Conservation (phyloP, 1,139 yeast species). For the Pichia sp. region DNA sequence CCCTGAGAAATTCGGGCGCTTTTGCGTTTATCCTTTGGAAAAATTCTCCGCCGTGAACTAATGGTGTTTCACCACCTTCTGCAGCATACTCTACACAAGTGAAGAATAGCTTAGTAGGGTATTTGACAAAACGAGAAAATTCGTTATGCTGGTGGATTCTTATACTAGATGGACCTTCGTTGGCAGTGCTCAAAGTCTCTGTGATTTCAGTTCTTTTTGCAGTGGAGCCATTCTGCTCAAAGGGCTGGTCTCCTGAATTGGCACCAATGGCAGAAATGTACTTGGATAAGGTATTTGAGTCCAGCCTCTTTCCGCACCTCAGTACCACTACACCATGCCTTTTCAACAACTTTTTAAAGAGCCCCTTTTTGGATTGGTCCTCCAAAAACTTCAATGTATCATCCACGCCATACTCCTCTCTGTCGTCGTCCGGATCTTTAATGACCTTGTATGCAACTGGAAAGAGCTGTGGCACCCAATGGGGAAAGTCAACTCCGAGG, state of each 20-base stretch:
- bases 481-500: background rate
- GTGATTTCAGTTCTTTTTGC: conserved; percentile 30
- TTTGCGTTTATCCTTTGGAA: conserved; percentile 22
- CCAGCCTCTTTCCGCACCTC: conserved; percentile 6
- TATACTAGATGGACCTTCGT: conserved; percentile 29
- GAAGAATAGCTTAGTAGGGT: conserved; percentile 31
- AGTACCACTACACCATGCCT: conserved; percentile 31
- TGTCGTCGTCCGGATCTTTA: background rate
- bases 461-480: conserved; percentile 1
- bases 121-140: conserved; percentile 31
- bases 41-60: conserved; percentile 34
- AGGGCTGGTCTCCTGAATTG: conserved; percentile 24
- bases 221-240: conserved; percentile 32
- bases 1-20: conserved; percentile 2
- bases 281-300: conserved; percentile 25
- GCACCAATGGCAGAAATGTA: conserved; percentile 27
- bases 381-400: conserved; percentile 18
- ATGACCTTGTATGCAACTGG: conserved; percentile 20
- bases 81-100: conserved; percentile 26
- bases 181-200: conserved; percentile 31
- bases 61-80: conserved; percentile 33
- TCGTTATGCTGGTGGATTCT: conserved; percentile 33
- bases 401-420: conserved; percentile 2
- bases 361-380: conserved; percentile 20
- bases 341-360: conserved; percentile 25